Evolutionary conservation across 768 basidiomycete genomes (phyloP).

Genomic region (Favolaschia claudopus): DNA sequence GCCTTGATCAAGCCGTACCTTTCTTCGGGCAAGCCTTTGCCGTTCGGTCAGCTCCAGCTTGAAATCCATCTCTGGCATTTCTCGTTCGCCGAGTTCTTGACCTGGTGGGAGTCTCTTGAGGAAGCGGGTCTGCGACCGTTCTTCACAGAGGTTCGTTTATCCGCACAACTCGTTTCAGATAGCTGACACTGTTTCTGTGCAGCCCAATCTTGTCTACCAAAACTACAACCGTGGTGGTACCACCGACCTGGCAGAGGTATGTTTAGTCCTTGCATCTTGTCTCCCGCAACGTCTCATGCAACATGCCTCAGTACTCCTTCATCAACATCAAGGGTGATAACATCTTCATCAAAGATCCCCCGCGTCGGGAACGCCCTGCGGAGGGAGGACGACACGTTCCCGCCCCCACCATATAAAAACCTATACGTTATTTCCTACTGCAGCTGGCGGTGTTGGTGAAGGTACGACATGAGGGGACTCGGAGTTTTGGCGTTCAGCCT

Average conservation of each 20-base stretch:
- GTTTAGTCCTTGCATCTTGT: no score
- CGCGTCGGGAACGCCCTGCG: constrained; percentile 12
- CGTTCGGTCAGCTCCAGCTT: constrained; percentile 76
- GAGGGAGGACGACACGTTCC: constrained; percentile 10
- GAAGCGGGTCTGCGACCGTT: constrained; percentile 73
- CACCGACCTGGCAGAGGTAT: constrained; percentile 59
- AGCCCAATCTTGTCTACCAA: constrained; percentile 66
- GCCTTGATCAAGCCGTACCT: constrained; percentile 57
- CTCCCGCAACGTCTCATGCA: no score
- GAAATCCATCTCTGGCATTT: constrained; percentile 66
- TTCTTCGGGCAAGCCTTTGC: constrained; percentile 55
- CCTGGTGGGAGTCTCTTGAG: constrained; percentile 77
- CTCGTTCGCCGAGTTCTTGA: constrained; percentile 60
- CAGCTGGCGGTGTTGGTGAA: no score
- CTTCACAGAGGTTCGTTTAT: constrained; percentile 60
- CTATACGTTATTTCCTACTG: no score
- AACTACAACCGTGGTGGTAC: constrained; percentile 59
- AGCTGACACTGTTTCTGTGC: neutral
- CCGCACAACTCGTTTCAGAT: neutral
- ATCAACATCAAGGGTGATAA: constrained; percentile 59
- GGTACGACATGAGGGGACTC: no score
- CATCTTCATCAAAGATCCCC: constrained; percentile 50
- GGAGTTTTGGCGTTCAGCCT: no score
- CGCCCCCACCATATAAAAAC: constrained; percentile 20
- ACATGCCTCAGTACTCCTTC: constrained; percentile 67